Evolutionary conservation across 352 stramenopile species (phyloP), one percentile per base, ranked within the genome.

Genomic region (Phytopythium aichiense): DNA sequence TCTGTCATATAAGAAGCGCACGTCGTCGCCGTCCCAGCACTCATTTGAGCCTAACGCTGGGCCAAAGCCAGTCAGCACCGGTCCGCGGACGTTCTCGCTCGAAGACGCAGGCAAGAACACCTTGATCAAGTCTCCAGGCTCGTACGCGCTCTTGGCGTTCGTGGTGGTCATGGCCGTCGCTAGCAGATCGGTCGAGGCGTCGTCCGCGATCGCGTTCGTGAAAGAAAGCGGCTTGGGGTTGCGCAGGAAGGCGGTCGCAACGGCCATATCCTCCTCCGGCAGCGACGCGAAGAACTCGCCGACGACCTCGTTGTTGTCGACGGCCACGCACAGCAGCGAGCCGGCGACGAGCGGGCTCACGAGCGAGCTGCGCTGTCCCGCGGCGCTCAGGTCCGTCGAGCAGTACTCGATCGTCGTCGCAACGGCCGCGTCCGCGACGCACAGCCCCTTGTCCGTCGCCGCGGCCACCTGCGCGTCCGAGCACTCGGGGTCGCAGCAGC

Each of bases 401-500:
- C 76, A 84, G 40, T 84, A 84, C 50, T 80, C 68, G 61, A 84
- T 58, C 8, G 68, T 58, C 15, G 58, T 46, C 6, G 64, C 1
- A 8, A 49, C 12, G 12, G 7, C 43, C 18, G 11, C 20, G 51
- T 40, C 18, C 12, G 31, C 58, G 3, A 45, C 4, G 48, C 76
- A 84, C 0, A 79, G 61, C 1, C 66, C 73, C 25, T 74, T 59
- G 0, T 13, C 31, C 8, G 54, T 53, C 0, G 65, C 33, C 1
- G 62, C 52, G 0, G 50, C 52, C 13, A 77, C 28, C 23, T 84
- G 64, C 31, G 68, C 71, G 0, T 33, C 20, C 6, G 71, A 59
- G 25, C 75, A 84, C 75, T 84, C 75, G 7, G 28, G 45, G 20
- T 84, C 75, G 30, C 75, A 84, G 71, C 75, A 84, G 68, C 72